Evolutionary conservation across 2,329 filamentous ascomycete species (phyloP).

Genomic region (Verticillium nonalfalfae): DNA sequence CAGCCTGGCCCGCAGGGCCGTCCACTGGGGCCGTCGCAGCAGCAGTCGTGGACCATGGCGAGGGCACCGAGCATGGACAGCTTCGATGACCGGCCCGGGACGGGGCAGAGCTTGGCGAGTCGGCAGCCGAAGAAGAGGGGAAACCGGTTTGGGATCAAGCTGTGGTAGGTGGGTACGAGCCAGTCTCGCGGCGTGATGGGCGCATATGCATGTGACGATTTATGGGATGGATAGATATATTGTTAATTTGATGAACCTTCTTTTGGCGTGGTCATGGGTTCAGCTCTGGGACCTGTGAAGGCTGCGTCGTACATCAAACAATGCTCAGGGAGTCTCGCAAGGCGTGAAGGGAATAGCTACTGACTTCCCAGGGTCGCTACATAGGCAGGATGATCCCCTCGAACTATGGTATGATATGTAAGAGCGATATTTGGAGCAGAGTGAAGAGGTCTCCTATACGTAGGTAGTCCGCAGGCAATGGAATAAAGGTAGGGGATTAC

Average conservation of each 20-base stretch:
- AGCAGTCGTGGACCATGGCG: constrained; percentile 1
- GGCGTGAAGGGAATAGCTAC: too few relatives aligned
- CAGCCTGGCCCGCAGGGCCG: constrained; percentile 5
- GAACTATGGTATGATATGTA: too few relatives aligned
- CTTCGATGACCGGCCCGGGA: neutral
- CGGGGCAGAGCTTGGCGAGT: neutral
- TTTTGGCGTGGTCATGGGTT: too few relatives aligned
- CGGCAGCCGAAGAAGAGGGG: neutral
- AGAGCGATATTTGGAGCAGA: too few relatives aligned
- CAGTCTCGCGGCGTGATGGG: neutral
- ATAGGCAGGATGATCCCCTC: too few relatives aligned
- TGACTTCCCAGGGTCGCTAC: too few relatives aligned
- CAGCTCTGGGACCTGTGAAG: too few relatives aligned
- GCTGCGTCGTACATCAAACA: too few relatives aligned
- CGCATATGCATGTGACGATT: neutral
- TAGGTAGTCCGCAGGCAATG: too few relatives aligned
- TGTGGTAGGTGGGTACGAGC: neutral
- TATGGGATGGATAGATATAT: neutral
- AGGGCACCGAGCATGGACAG: constrained; percentile 1
- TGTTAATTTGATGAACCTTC: neutral
- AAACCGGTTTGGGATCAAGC: neutral
- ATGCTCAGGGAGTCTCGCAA: too few relatives aligned
- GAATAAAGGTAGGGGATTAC: too few relatives aligned
- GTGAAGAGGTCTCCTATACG: too few relatives aligned
- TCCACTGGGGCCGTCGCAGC: neutral